Evolutionary conservation across 805 yeast species (phyloP), one percentile per base, ranked within the genome.

Genomic region (Spathaspora girioi): DNA sequence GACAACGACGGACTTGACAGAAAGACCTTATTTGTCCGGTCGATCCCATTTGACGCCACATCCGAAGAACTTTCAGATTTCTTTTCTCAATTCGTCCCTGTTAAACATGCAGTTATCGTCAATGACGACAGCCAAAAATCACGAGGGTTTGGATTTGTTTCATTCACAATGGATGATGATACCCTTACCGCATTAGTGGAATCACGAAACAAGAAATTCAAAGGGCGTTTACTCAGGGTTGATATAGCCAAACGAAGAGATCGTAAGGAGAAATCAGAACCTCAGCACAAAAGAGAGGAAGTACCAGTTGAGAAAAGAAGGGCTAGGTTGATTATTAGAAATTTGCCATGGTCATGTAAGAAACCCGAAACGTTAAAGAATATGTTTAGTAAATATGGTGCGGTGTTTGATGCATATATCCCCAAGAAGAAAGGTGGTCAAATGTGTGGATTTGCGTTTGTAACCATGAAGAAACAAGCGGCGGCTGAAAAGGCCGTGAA

Each of bases 301-400:
- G 49, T 45, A 12, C 54, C 45, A 14, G 77, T 80, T n/a, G 89
- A 85, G 58, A 87, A 86, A 63, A 85, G 96, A 67, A 82, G 86
- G 58, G 92, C 98, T 2, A 82, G 97, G 59, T 73, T 94, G 52
- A 91, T 94, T 58, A 77, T 94, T 38, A 80, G 99, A 64, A 94
- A 94, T 66, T 79, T 94, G 68, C 99, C 99, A 11, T 94, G 99
- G 99, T 86, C 97, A 14, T 84, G 94, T 45, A 83, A 93, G 64
- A 83, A 86, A 54, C 86, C 96, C 4, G 82, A 82, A 4, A 83
- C 81, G 50, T 75, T 94, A 61, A 84, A 80, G 62, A 84, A 84
- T 59, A 62, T 83, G 7, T 94, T 94, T 64, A 70, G 78, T 51
- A 83, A 82, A 61, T 94, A 73, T 64, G 99, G 99, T 48, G 85